These are phyloP conservation scores for Aphanocladium album DNA, from an alignment of 2,329 filamentous ascomycete genomes.

Conservation along the genomic window DNA sequence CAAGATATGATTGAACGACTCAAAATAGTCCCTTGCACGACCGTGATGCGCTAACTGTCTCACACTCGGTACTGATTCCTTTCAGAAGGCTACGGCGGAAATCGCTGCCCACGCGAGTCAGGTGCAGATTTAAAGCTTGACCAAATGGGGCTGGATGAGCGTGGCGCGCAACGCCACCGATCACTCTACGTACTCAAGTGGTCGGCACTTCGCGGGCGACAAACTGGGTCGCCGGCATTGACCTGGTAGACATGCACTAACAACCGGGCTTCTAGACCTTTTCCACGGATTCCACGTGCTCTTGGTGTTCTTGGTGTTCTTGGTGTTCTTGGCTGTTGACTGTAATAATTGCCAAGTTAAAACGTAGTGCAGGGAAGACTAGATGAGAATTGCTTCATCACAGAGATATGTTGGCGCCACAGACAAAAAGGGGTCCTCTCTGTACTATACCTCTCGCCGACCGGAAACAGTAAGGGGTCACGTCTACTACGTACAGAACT, in stretches of 20 bases:
- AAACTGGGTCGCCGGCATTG: neutral
- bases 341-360: neutral
- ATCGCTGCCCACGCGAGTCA: neutral
- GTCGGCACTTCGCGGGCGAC: neutral
- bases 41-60: no score
- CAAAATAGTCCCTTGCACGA: no score
- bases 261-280: neutral
- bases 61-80: no score
- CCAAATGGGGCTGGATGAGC: neutral
- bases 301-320: neutral
- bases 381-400: neutral
- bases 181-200: neutral
- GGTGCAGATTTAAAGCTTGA: neutral
- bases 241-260: neutral
- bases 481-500: neutral
- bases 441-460: no score
- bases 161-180: neutral
- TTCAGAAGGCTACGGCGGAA: neutral
- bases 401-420: neutral
- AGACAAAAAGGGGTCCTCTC: neutral
- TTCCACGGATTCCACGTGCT: neutral
- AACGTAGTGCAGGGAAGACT: neutral
- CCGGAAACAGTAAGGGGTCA: neutral
- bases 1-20: neutral
- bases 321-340: neutral